A percentile compares a stretch with the other conserved stretches of the same genome.
Conservation (phyloP, 306 rosid genomes). For the Trifolium dubium region DNA sequence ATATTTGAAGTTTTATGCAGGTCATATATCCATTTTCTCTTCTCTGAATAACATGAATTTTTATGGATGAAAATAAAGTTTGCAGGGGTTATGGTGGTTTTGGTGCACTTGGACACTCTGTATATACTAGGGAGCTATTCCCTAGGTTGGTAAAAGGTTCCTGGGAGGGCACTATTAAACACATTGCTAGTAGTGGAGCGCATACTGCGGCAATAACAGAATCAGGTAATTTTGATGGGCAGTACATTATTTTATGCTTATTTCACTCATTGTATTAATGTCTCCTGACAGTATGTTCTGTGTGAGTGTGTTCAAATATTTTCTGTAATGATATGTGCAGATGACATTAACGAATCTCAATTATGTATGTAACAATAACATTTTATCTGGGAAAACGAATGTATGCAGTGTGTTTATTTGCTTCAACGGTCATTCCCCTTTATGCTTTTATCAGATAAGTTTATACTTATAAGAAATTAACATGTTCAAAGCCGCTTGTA, state of each 20-base stretch:
- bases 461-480: not conserved
- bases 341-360: no score
- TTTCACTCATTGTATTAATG: no score
- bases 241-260: not conserved
- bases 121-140: slow-evolving; percentile 72
- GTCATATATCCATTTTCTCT: slow-evolving; percentile 23
- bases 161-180: slow-evolving; percentile 70
- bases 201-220: slow-evolving; percentile 88
- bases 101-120: slow-evolving; percentile 96
- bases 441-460: no score
- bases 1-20: slow-evolving; percentile 12
- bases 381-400: no score
- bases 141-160: slow-evolving; percentile 90
- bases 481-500: not conserved
- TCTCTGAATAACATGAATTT: slow-evolving; percentile 45
- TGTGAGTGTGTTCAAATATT: no score
- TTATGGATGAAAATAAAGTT: slow-evolving; percentile 60
- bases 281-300: no score
- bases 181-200: slow-evolving; percentile 88
- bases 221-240: slow-evolving; percentile 54
- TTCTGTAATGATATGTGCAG: no score
- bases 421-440: no score
- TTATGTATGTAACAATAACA: no score
- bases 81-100: slow-evolving; percentile 99
- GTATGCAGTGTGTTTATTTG: no score